phyloP scores from a whole-genome alignment of 768 basidiomycete species.

The Pleurotus giganteus region DNA sequence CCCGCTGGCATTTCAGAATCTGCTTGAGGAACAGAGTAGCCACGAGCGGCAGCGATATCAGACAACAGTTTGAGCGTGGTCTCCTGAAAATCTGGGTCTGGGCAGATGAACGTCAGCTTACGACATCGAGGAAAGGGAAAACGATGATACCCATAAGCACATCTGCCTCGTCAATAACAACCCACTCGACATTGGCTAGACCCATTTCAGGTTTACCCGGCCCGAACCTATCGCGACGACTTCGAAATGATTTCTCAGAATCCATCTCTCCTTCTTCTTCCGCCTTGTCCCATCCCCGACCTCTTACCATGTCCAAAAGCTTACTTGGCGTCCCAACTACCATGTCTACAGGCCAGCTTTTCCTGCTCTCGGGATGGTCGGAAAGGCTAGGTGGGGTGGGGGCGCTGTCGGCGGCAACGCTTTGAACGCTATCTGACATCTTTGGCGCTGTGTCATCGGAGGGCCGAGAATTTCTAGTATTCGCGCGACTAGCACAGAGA shows the following conservation, averaged over 20 bases:
- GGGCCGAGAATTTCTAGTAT: conserved; percentile 28
- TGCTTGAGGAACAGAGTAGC: conserved; percentile 34
- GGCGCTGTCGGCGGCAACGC: conserved; percentile 18
- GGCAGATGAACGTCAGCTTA: not conserved
- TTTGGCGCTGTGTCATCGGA: conserved; percentile 44
- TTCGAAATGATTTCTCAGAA: conserved; percentile 22
- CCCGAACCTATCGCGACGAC: conserved; percentile 39
- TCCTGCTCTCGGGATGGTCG: conserved; percentile 17
- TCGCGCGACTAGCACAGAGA: conserved; percentile 64
- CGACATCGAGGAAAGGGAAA: not conserved
- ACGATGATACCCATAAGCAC: conserved; percentile 67
- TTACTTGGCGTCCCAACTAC: conserved; percentile 69
- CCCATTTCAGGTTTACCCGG: conserved; percentile 53
- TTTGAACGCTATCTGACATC: conserved; percentile 43
- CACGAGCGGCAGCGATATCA: conserved; percentile 66
- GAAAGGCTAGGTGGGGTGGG: conserved; percentile 22
- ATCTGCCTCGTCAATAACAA: conserved; percentile 90
- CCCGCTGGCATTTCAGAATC: conserved; percentile 17
- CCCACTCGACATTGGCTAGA: conserved; percentile 78
- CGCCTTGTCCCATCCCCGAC: conserved; percentile 49
- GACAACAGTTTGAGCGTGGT: conserved; percentile 69
- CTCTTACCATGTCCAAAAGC: conserved; percentile 58
- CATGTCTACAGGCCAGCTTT: conserved; percentile 42
- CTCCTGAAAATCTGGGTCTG: conserved; percentile 82
- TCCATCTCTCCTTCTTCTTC: conserved; percentile 16